A percentile compares a stretch with the other conserved stretches of the same genome.
Conservation (phyloP, 352 stramenopile species). For the Globisporangium camurandrum region DNA sequence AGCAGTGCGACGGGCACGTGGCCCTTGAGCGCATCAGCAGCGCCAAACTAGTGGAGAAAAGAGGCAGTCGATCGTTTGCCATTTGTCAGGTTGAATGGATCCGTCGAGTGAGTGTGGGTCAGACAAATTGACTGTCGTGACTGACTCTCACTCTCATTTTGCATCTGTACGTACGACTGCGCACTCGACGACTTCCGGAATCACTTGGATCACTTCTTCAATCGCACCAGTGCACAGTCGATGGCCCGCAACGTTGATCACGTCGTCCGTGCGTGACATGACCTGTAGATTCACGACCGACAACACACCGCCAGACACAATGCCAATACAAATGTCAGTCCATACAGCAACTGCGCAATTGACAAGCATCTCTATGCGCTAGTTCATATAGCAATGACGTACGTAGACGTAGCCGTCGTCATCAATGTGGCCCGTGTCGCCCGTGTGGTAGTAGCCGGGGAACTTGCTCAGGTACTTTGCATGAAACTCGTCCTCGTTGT, state of each 20-base stretch:
- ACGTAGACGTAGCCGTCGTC: conserved; percentile 88
- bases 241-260: conserved; percentile 88
- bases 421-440: conserved; percentile 84
- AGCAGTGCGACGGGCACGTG: conserved; percentile 24
- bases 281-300: too few species aligned
- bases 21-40: conserved; percentile 17
- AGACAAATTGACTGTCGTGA: too few species aligned
- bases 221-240: conserved; percentile 83
- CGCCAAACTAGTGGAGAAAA: conserved; percentile 13
- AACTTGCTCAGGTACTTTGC: conserved; percentile 78
- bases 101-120: too few species aligned
- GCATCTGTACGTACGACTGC: conserved; percentile 66
- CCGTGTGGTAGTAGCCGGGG: conserved; percentile 86
- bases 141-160: too few species aligned
- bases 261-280: conserved; percentile 88
- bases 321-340: not conserved
- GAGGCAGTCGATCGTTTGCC: too few species aligned
- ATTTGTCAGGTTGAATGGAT: too few species aligned
- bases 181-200: conserved; percentile 82
- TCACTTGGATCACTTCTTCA: conserved; percentile 83
- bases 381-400: conserved; percentile 9
- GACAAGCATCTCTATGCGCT: too few species aligned
- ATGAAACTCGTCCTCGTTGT: conserved; percentile 77
- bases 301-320: too few species aligned
- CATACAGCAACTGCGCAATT: not conserved